These are phyloP conservation scores for Umbilicus rupestris DNA, from an alignment of 164 flowering plant genomes.

Conservation along the genomic window DNA sequence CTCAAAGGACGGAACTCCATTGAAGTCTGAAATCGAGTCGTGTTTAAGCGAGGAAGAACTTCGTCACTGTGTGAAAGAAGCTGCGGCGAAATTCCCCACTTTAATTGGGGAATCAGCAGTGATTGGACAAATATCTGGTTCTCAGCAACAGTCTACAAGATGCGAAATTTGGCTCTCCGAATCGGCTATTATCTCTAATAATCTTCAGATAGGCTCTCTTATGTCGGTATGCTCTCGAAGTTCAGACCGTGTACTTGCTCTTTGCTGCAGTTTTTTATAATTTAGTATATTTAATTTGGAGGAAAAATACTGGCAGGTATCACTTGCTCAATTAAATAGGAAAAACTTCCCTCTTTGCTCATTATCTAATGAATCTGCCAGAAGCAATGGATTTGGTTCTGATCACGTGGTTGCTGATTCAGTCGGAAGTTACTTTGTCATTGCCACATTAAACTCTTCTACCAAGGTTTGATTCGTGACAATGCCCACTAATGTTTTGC, in stretches of 20 bases:
- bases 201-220: constrained; percentile 42
- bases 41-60: constrained; percentile 25
- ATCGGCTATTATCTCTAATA: constrained; percentile 44
- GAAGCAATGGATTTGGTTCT: constrained; percentile 23
- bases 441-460: constrained; percentile 67
- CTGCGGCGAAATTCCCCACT: constrained; percentile 47
- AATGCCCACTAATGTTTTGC: background rate
- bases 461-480: constrained; percentile 45
- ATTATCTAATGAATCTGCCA: constrained; percentile 30
- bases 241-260: too few species aligned
- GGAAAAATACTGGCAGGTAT: constrained; percentile 40
- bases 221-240: too few species aligned
- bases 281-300: background rate
- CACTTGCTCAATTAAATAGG: constrained; percentile 38
- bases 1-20: background rate
- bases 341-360: constrained; percentile 45
- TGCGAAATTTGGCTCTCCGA: constrained; percentile 69
- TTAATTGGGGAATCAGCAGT: constrained; percentile 48
- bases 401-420: constrained; percentile 14
- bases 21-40: background rate
- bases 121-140: constrained; percentile 29
- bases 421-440: constrained; percentile 64
- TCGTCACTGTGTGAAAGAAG: constrained; percentile 28
- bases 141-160: constrained; percentile 22
- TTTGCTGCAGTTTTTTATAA: too few species aligned